Percentiles rank a stretch among this genome's conserved stretches.
Conservation (phyloP, 208 protist genomes). For the Acanthamoeba healyi region DNA sequence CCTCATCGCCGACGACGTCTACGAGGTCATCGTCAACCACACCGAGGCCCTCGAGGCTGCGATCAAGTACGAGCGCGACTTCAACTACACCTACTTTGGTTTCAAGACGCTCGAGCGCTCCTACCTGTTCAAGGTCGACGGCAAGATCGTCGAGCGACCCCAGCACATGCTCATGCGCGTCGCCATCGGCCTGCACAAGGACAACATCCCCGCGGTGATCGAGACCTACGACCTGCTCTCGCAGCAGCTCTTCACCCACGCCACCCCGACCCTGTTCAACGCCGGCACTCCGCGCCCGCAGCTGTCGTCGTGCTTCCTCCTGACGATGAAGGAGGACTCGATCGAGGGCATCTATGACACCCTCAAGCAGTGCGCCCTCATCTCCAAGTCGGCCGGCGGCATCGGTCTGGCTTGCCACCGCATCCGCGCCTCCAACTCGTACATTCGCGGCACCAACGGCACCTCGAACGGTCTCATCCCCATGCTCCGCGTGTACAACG, state of each 20-base stretch:
- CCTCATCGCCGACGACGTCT: conserved; percentile 96
- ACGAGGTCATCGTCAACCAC: conserved; percentile 86
- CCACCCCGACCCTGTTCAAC: conserved; percentile 99
- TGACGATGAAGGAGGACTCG: conserved; percentile 99
- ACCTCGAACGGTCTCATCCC: conserved; percentile 98
- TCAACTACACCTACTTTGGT: conserved; percentile 99
- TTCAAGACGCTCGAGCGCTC: conserved; percentile 99
- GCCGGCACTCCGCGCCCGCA: conserved; percentile 96
- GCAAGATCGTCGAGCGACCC: conserved; percentile 96
- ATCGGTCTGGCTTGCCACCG: conserved; percentile 98
- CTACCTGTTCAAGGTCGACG: conserved; percentile 97
- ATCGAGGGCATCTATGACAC: conserved; percentile 99
- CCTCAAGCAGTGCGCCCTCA: conserved; percentile 98
- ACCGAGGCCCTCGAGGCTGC: conserved; percentile 93
- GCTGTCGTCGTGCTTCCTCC: conserved; percentile 98
- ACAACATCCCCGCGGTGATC: conserved; percentile 94
- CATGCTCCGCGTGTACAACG: conserved; percentile 99
- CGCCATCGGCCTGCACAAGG: conserved; percentile 97
- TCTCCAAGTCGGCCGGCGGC: conserved; percentile 98
- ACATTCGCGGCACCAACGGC: conserved; percentile 98
- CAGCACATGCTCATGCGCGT: conserved; percentile 99
- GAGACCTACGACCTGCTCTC: conserved; percentile 98
- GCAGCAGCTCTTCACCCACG: conserved; percentile 97
- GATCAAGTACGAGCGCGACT: conserved; percentile 96
- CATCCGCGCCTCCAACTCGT: conserved; percentile 96